Evolutionary conservation across 1,284 basidiomycete species (phyloP).

Genomic region (Cryptococcus sp.): DNA sequence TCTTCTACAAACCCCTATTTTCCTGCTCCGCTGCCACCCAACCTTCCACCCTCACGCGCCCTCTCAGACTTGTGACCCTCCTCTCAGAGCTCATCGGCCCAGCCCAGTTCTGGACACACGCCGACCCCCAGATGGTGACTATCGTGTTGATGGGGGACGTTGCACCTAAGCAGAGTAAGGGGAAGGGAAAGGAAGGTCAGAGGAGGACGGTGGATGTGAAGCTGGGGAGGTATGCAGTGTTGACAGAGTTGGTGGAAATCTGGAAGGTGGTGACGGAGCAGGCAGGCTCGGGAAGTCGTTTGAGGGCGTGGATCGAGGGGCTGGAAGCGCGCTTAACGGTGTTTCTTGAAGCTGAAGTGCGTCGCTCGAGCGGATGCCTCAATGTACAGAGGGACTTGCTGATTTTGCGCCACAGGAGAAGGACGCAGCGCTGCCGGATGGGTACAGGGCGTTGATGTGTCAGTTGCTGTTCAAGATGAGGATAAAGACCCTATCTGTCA

Average conservation of each 20-base stretch:
- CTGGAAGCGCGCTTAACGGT: conserved; percentile 61
- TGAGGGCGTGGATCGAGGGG: conserved; percentile 53
- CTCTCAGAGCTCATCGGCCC: conserved; percentile 57
- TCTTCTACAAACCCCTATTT: conserved; percentile 73
- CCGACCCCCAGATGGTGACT: conserved; percentile 71
- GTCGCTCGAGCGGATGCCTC: conserved; percentile 3
- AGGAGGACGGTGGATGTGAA: conserved; percentile 55
- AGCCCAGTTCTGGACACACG: conserved; percentile 59
- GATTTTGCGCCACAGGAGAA: conserved; percentile 20
- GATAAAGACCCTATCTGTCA: conserved; percentile 21
- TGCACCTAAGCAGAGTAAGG: conserved; percentile 33
- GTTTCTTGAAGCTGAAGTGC: conserved; percentile 62
- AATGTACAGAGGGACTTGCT: not conserved
- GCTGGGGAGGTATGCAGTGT: conserved; percentile 62
- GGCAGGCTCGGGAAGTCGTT: conserved; percentile 49
- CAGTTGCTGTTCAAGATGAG: conserved; percentile 28
- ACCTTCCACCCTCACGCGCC: conserved; percentile 58
- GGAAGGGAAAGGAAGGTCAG: conserved; percentile 41
- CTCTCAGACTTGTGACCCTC: conserved; percentile 58
- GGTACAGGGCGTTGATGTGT: conserved; percentile 30
- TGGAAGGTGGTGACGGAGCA: conserved; percentile 36
- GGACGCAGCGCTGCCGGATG: conserved; percentile 20
- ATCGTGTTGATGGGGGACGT: conserved; percentile 56
- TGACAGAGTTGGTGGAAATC: conserved; percentile 62
- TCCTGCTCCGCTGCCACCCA: conserved; percentile 63